Base-by-base conservation (phyloP, 2,329 filamentous ascomycete species). In the Calonectria pseudoreteaudii region DNA sequence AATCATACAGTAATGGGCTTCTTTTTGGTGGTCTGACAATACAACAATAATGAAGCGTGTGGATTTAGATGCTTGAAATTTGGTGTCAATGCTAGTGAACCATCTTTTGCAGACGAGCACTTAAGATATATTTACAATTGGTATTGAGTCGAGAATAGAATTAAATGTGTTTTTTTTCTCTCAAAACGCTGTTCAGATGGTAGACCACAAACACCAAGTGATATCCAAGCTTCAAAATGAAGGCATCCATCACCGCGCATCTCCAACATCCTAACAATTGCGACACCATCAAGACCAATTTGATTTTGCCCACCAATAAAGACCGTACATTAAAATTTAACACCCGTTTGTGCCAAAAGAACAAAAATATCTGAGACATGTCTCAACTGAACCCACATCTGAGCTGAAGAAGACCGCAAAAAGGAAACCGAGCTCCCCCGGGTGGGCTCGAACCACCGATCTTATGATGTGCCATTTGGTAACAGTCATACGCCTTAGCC, bases 401-500 rank as follows among this genome's bases (percentile, higher is more conserved):
- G 4, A 20, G 6, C 26, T 13, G 3, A 44, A 41, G 34, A n/a
- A 30, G 13, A 26, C 23, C n/a, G 5, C 49, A 34, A 36, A 68
- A 60, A 49, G 26, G 4, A 49, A 36, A 38, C 36, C 28, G 31
- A 44, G 50, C 68, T 70, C 68, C 68, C 68, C 68, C 41, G 50
- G 68, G 49, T 65, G 58, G 68, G 68, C 68, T 70, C 68, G 68
- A 70, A 70, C 68, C 58, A 65, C 49, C 68, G 49, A 70, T 50
- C 68, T 70, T 62, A 50, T 65, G 68, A 70, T 70, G 60, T 65
- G 56, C 56, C 56, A 23, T 49, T 31, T 34, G 38, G 52, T 90
- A 90, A 90, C 88, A 90, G 88, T 90, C 88, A 87, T 86, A 90
- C 88, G 88, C 88, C 88, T 88, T 90, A 90, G 87, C 88, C 88